Conservation (phyloP, 768 basidiomycete species). For the Serendipita indica region DNA sequence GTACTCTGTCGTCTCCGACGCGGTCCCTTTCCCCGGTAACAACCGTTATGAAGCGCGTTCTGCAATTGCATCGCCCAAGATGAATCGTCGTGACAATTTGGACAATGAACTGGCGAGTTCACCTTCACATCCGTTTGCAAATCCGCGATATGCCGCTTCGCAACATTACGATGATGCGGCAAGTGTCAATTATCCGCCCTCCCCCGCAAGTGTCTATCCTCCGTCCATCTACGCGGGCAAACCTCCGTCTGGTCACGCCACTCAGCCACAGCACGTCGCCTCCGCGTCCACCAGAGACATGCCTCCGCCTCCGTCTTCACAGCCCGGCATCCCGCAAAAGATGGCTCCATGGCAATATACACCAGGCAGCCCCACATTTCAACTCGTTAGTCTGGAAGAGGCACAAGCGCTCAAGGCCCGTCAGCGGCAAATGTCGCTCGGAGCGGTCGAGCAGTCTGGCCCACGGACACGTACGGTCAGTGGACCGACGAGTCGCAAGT, state of each 20-base stretch:
- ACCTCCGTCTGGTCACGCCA: neutral
- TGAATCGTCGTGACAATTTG: neutral
- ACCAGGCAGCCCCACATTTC: constrained; percentile 30
- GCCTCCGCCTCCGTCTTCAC: neutral
- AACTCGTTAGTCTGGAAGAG: constrained; percentile 64
- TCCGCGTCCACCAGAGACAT: neutral
- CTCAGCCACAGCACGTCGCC: neutral
- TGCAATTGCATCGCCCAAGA: neutral
- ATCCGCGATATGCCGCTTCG: neutral
- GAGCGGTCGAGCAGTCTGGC: constrained; percentile 27
- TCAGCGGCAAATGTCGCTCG: constrained; percentile 34
- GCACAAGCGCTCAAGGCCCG: constrained; percentile 42
- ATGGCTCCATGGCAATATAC: constrained; percentile 8
- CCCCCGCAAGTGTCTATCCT: constrained; percentile 5
- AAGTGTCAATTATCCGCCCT: constrained; percentile 1
- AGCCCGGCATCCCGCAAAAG: neutral
- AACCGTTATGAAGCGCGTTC: neutral
- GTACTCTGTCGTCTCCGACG: neutral
- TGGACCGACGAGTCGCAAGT: constrained; percentile 8
- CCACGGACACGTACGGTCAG: constrained; percentile 11
- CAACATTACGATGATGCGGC: neutral
- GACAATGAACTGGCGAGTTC: neutral
- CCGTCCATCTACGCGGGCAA: neutral
- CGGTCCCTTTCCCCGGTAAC: constrained; percentile 3
- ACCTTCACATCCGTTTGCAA: constrained; percentile 1